Conservation (phyloP, 108 stramenopile genomes). For the Nitzschia sp. region DNA sequence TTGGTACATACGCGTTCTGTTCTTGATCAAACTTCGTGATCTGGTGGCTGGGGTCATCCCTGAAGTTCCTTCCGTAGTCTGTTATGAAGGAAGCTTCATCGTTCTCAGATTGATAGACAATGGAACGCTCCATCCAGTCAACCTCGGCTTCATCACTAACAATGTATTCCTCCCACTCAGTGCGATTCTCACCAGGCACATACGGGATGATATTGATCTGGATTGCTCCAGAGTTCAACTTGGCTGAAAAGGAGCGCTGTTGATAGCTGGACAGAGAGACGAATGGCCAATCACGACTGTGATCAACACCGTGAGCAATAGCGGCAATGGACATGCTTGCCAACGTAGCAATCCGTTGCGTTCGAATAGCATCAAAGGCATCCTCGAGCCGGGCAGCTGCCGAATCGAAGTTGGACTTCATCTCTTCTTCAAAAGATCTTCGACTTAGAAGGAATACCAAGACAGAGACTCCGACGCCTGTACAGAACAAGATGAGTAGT, state of each 20-base stretch:
- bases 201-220: constrained; percentile 17
- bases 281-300: constrained; percentile 24
- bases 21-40: neutral
- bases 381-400: constrained; percentile 6
- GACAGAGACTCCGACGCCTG: constrained; percentile 9
- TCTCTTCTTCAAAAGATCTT: neutral
- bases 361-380: constrained; percentile 22
- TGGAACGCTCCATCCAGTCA: constrained; percentile 12
- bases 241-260: constrained; percentile 16
- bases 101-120: neutral
- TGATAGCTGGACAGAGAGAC: constrained; percentile 23
- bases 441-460: constrained; percentile 1
- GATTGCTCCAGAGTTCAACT: constrained; percentile 3
- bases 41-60: neutral
- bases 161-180: constrained; percentile 20
- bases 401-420: constrained; percentile 2
- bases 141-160: constrained; percentile 15
- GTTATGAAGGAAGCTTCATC: neutral
- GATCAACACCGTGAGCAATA: constrained; percentile 24
- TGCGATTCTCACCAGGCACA: constrained; percentile 3
- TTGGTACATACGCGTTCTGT: neutral
- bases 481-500: neutral
- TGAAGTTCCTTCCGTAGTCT: constrained; percentile 1
- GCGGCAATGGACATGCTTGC: constrained; percentile 21
- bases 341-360: constrained; percentile 14